These are phyloP conservation scores for Penicillium sp. DNA, from an alignment of 2,329 filamentous ascomycete genomes.

Conservation along the genomic window DNA sequence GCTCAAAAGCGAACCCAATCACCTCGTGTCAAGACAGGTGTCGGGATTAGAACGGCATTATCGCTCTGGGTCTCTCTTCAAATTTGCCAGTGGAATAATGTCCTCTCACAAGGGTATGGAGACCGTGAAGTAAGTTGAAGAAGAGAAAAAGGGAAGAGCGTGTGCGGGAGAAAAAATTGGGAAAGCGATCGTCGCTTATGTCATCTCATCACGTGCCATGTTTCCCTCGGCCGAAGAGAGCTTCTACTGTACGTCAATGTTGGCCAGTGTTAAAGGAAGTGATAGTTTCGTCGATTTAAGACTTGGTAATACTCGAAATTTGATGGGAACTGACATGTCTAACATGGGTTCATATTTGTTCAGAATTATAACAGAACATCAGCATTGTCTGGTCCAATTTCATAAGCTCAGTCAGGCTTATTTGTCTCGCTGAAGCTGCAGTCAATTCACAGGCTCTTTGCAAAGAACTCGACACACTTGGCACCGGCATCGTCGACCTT, in stretches of 20 bases:
- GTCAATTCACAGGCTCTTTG: constrained; percentile 2
- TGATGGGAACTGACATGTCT: no score
- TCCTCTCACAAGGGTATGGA: constrained; percentile 46
- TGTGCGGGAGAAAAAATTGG: constrained; percentile 17
- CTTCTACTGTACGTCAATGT: not conserved
- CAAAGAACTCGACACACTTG: constrained; percentile 17
- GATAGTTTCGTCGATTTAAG: no score
- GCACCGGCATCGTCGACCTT: constrained; percentile 20
- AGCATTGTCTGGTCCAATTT: no score
- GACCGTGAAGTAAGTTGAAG: constrained; percentile 37
- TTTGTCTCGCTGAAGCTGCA: not conserved
- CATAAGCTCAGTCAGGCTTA: not conserved
- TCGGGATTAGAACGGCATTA: constrained; percentile 44
- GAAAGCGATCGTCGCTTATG: constrained; percentile 1
- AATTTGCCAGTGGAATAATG: constrained; percentile 43
- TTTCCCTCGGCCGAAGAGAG: not conserved
- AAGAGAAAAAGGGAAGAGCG: constrained; percentile 20
- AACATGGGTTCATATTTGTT: no score
- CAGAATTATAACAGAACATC: no score
- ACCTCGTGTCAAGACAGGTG: constrained; percentile 31
- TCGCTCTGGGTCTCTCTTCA: constrained; percentile 42
- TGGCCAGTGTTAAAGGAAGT: no score
- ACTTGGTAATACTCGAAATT: no score
- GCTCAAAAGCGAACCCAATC: constrained; percentile 46
- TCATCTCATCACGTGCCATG: constrained; percentile 1